These are phyloP conservation scores for Trifolium repens DNA, from an alignment of 306 rosid species.

Conservation along the genomic window DNA sequence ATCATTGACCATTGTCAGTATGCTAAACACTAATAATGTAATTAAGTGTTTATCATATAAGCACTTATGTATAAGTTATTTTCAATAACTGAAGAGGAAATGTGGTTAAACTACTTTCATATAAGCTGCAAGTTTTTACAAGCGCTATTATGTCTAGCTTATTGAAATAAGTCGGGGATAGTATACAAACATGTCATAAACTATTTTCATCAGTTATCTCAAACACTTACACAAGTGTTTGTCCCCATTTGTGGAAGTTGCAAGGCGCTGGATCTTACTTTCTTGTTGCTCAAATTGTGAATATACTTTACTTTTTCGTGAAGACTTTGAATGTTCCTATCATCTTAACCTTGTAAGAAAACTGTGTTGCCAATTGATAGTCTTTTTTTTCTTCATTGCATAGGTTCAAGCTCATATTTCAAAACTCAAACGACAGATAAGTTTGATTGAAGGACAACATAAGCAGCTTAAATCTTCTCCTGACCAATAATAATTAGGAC, in stretches of 20 bases:
- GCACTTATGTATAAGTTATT: background rate
- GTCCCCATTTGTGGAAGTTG: slow-evolving; percentile 14
- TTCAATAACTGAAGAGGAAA: background rate
- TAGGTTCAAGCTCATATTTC: slow-evolving; percentile 80
- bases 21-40: slow-evolving; percentile 12
- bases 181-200: background rate
- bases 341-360: slow-evolving; percentile 11
- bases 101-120: background rate
- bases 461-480: slow-evolving; percentile 56
- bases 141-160: background rate
- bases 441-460: slow-evolving; percentile 60
- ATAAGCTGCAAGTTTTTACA: background rate
- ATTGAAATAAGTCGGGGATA: background rate
- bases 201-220: background rate
- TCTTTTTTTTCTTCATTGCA: slow-evolving; percentile 28
- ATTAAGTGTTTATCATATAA: background rate
- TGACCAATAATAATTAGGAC: slow-evolving; percentile 52
- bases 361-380: slow-evolving; percentile 21
- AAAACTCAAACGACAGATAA: slow-evolving; percentile 66
- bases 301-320: slow-evolving; percentile 30
- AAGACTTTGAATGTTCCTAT: background rate
- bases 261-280: background rate
- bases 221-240: background rate
- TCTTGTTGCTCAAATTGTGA: slow-evolving; percentile 11
- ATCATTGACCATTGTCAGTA: slow-evolving; percentile 8